These are phyloP conservation scores for Gypsophila paniculata DNA, from an alignment of 179 eudicot genomes.

Conservation along the genomic window DNA sequence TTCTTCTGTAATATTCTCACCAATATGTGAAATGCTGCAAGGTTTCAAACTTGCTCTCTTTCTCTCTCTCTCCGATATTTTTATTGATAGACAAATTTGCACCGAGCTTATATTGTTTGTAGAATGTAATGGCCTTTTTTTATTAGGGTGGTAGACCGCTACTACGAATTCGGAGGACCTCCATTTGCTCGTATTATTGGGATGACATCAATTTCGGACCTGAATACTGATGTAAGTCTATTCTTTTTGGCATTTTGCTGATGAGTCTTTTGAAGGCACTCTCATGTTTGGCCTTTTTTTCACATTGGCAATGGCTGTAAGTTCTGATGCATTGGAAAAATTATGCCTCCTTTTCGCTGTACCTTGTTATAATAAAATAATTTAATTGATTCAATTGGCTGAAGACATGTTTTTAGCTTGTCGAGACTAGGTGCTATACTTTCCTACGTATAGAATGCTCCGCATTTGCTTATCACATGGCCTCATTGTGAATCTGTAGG, in stretches of 20 bases:
- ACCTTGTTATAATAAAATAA: neutral
- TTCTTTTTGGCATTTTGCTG: neutral
- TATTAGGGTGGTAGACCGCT: conserved; percentile 35
- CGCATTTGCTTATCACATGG: neutral
- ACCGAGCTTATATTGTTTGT: neutral
- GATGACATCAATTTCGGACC: conserved; percentile 28
- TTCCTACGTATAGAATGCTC: neutral
- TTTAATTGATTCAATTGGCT: neutral
- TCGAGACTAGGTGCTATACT: conserved; percentile 1
- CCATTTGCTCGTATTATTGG: conserved; percentile 63
- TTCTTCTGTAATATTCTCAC: neutral
- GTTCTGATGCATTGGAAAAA: neutral
- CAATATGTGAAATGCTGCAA: neutral
- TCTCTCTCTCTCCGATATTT: no score
- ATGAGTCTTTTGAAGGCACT: neutral
- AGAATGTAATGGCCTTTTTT: conserved; percentile 13
- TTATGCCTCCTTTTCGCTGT: neutral
- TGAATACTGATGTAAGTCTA: conserved; percentile 36
- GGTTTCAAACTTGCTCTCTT: neutral
- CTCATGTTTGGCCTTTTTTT: neutral
- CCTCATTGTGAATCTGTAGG: neutral
- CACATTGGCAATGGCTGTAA: neutral
- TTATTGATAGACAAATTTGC: neutral
- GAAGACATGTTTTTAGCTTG: neutral
- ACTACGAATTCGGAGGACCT: conserved; percentile 60